A percentile compares a stretch with the other conserved stretches of the same genome.
These are phyloP conservation scores for Mycosphaerella sp. DNA, from an alignment of 2,329 filamentous ascomycete genomes.

Conservation along the genomic window DNA sequence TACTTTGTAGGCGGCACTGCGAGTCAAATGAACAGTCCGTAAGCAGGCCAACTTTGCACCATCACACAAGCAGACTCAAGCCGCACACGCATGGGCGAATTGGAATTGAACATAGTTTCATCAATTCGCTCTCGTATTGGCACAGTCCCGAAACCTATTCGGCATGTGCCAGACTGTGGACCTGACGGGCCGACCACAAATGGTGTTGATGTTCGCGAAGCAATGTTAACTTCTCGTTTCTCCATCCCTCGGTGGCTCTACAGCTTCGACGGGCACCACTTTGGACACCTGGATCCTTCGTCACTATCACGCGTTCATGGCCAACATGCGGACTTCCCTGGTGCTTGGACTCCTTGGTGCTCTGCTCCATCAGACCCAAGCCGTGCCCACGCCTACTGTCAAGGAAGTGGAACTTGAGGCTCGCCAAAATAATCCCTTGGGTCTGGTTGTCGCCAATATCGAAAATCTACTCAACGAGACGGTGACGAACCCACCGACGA, in stretches of 20 bases:
- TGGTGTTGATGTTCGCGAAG: too few species aligned
- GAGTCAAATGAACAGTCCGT: not conserved
- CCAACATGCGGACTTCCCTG: conserved; percentile 2
- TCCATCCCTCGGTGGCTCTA: too few species aligned
- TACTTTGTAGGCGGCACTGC: not conserved
- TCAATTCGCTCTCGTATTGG: not conserved
- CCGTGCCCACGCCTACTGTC: conserved; percentile 5
- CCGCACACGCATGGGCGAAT: too few species aligned
- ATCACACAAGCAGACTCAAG: too few species aligned
- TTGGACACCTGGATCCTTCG: too few species aligned
- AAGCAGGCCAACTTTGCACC: too few species aligned
- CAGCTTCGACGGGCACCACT: too few species aligned
- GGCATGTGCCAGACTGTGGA: too few species aligned
- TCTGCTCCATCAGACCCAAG: conserved; percentile 4
- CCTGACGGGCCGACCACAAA: too few species aligned
- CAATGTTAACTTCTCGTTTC: too few species aligned
- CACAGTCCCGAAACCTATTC: too few species aligned
- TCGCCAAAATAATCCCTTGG: not conserved
- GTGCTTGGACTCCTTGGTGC: conserved; percentile 2
- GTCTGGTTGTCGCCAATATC: not conserved
- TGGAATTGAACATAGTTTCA: not conserved
- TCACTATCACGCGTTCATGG: not conserved
- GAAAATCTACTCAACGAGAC: conserved; percentile 5
- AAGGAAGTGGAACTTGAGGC: not conserved
- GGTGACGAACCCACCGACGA: conserved; percentile 1